A percentile compares a stretch with the other conserved stretches of the same genome.
phyloP scores from a whole-genome alignment of 1,284 basidiomycete genomes.

The Coniferiporia sulphurascens region DNA sequence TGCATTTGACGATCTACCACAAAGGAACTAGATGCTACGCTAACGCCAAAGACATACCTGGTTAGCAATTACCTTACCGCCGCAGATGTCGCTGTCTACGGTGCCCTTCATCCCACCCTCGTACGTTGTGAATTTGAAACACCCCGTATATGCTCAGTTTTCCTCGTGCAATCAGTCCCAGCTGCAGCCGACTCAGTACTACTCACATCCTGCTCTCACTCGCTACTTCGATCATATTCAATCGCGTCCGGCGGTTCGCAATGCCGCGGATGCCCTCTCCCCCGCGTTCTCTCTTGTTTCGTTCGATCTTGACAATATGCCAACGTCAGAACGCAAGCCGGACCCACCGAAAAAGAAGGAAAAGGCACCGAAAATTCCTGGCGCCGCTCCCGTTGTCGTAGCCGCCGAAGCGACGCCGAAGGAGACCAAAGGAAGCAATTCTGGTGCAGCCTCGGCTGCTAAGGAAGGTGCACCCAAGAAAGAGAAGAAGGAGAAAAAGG shows the following conservation, averaged over 20 bases:
- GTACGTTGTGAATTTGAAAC: conserved; percentile 35
- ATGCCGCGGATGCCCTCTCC: conserved; percentile 45
- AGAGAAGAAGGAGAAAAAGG: conserved; percentile 50
- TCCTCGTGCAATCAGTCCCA: conserved; percentile 45
- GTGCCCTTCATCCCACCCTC: conserved; percentile 71
- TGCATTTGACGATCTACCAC: conserved; percentile 10
- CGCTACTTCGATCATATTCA: conserved; percentile 96
- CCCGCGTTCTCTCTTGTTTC: conserved; percentile 57
- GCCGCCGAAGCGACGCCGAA: conserved; percentile 23
- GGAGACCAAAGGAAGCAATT: conserved; percentile 22
- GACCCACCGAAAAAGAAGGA: conserved; percentile 80
- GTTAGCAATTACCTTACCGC: conserved; percentile 79
- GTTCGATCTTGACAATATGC: conserved; percentile 75
- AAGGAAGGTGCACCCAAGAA: conserved; percentile 33
- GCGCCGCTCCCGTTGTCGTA: conserved; percentile 23
- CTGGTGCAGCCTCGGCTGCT: conserved; percentile 25
- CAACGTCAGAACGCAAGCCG: conserved; percentile 65
- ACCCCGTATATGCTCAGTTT: not conserved
- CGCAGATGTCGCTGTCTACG: conserved; percentile 84
- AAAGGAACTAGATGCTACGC: conserved; percentile 69
- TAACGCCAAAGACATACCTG: conserved; percentile 77
- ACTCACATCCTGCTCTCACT: conserved; percentile 73
- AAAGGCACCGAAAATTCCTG: conserved; percentile 53
- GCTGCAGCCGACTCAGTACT: conserved; percentile 62
- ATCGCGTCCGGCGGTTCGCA: conserved; percentile 54